phyloP scores from a whole-genome alignment of 2,329 filamentous ascomycete species.

The Amylocarpus encephaloides region DNA sequence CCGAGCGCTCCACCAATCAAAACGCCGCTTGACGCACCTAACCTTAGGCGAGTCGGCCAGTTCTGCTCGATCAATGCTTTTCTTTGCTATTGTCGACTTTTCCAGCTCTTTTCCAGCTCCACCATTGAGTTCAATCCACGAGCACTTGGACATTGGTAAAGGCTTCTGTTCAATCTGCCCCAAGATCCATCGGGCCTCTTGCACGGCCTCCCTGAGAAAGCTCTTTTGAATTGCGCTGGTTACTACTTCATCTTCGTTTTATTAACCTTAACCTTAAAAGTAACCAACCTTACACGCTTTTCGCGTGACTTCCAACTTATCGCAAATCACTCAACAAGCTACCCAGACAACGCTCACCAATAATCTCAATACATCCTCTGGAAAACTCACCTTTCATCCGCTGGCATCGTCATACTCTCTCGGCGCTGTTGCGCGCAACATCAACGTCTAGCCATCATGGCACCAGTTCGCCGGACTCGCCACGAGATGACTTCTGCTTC shows the following conservation, averaged over 20 bases:
- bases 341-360: background rate
- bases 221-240: background rate
- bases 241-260: background rate
- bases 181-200: background rate
- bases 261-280: too few species aligned
- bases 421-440: background rate
- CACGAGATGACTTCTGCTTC: slow-evolving; percentile 18
- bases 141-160: background rate
- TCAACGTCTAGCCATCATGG: slow-evolving; percentile 11
- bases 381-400: background rate
- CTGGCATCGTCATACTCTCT: background rate
- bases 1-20: slow-evolving; percentile 1
- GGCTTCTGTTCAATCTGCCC: background rate
- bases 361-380: background rate
- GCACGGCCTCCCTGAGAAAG: background rate
- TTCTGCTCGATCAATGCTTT: slow-evolving; percentile 1
- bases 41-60: slow-evolving; percentile 1
- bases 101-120: slow-evolving; percentile 1
- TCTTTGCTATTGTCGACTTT: slow-evolving; percentile 6
- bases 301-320: background rate
- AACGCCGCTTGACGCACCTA: background rate
- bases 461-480: slow-evolving; percentile 17
- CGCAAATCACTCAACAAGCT: background rate
- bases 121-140: slow-evolving; percentile 1
- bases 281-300: slow-evolving; percentile 11